Evolutionary conservation across 169 alveolate genomes (phyloP), one percentile per base, ranked within the genome.

Genomic region (Ichthyophthirius multifiliis): DNA sequence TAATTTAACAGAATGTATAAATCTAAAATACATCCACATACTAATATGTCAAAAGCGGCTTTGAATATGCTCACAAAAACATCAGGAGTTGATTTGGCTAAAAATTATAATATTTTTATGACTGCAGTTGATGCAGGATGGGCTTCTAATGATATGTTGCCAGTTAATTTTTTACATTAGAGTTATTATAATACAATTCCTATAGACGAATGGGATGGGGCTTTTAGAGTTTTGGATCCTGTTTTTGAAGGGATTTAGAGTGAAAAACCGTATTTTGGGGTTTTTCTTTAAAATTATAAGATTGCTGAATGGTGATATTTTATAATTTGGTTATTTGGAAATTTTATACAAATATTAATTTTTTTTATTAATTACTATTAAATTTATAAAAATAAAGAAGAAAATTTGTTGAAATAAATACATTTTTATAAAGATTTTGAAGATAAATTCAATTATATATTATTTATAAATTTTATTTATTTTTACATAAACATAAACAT

Each of bases 31-130:
- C 96, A 94, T 46, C 93, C 96, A 3, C 97, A 94, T 80, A 94
- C 95, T 32, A 94, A 91, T 87, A 94, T 94, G 97, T 94, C 97
- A 34, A 94, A 94, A 75, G 97, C 95, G 5, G 92, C 95, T 43
- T 83, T 91, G 43, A 94, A 94, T 78, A 91, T 90, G 97, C 80
- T 94, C 85, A 91, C 95, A 2, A 83, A 93, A 63, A 91, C 96
- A 13, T 46, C 91, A 20, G 97, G 95, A 0, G 64, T 65, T 20
- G 88, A 94, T 64, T 84, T 81, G 73, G 87, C 93, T 43, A 55
- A 82, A 27, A 65, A 34, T 1, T 74, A 43, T 75, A 65, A 74
- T 32, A 90, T 90, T 30, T 90, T 84, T 65, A 90, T 90, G 93
- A 87, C 82, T 48, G 71, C 90, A 16, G 92, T 82, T 20, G 95